Conservation (phyloP, 2,329 filamentous ascomycete species). For the Cercospora berteroae region DNA sequence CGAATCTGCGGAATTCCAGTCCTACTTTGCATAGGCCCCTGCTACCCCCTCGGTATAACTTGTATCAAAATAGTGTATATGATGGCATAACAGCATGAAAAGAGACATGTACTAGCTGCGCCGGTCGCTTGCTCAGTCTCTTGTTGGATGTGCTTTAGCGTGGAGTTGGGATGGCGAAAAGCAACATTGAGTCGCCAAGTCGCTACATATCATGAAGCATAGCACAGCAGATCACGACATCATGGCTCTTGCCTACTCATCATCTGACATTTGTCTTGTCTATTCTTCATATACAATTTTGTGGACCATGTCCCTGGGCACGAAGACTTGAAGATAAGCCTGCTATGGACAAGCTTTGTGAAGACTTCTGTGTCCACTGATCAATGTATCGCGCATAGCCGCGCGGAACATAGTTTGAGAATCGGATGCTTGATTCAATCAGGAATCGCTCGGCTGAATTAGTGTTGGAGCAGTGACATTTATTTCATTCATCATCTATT, state of each 20-base stretch:
- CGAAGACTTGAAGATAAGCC: too few species aligned
- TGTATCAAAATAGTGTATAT: conserved; percentile 12
- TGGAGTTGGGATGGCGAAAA: conserved; percentile 7
- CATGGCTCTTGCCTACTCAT: background rate
- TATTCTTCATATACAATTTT: background rate
- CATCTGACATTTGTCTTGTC: background rate
- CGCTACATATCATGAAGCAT: conserved; percentile 1
- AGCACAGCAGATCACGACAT: background rate
- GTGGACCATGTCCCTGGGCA: background rate
- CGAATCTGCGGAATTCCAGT: background rate
- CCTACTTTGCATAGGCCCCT: background rate
- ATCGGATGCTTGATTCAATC: too few species aligned
- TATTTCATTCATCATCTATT: too few species aligned
- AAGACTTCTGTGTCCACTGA: too few species aligned
- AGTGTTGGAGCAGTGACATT: too few species aligned
- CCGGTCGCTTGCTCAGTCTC: conserved; percentile 2
- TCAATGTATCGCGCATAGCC: too few species aligned
- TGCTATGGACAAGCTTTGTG: too few species aligned
- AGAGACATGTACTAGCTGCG: conserved; percentile 4
- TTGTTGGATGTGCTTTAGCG: conserved; percentile 9
- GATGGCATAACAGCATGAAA: conserved; percentile 10
- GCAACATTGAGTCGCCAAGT: conserved; percentile 4
- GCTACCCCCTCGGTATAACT: conserved; percentile 2
- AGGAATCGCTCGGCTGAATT: too few species aligned
- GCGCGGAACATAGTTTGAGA: too few species aligned